These are phyloP conservation scores for Brasilioporus rufonigricans DNA, from an alignment of 768 basidiomycete species.

Conservation along the genomic window DNA sequence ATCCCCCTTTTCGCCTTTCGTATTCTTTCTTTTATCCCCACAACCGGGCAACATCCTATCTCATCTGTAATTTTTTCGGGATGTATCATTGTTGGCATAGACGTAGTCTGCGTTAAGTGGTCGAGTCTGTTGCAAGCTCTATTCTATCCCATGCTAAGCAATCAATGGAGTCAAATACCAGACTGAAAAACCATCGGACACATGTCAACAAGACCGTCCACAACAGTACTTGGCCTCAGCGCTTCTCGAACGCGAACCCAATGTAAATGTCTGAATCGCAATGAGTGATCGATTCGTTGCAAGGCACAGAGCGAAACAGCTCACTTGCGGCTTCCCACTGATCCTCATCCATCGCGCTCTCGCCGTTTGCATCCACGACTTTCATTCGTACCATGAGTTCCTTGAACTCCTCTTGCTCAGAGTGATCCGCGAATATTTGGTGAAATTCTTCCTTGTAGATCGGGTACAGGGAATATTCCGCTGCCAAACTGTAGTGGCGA, in stretches of 20 bases:
- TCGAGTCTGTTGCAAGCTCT: neutral
- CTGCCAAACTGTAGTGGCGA: slow-evolving; percentile 64
- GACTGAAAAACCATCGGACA: slow-evolving; percentile 4
- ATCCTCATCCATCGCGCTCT: slow-evolving; percentile 89
- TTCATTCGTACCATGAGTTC: slow-evolving; percentile 88
- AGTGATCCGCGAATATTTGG: slow-evolving; percentile 80
- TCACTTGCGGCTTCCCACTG: slow-evolving; percentile 99
- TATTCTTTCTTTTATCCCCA: slow-evolving; percentile 4
- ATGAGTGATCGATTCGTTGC: slow-evolving; percentile 1
- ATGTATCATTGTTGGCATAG: slow-evolving; percentile 15
- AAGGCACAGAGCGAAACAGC: slow-evolving; percentile 31
- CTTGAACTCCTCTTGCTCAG: slow-evolving; percentile 75
- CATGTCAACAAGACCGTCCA: neutral
- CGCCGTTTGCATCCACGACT: slow-evolving; percentile 82
- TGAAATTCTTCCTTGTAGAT: slow-evolving; percentile 89
- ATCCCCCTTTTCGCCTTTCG: neutral
- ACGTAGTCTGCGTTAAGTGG: neutral
- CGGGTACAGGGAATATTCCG: slow-evolving; percentile 71
- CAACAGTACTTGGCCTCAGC: slow-evolving; percentile 18
- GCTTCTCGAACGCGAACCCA: slow-evolving; percentile 88
- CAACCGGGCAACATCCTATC: slow-evolving; percentile 23
- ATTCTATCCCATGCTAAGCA: slow-evolving; percentile 3
- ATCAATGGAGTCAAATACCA: slow-evolving; percentile 3
- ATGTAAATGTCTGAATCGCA: slow-evolving; percentile 77
- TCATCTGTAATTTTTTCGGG: slow-evolving; percentile 31